phyloP scores from a whole-genome alignment of 129 eudicot species.

The Apium graveolens region DNA sequence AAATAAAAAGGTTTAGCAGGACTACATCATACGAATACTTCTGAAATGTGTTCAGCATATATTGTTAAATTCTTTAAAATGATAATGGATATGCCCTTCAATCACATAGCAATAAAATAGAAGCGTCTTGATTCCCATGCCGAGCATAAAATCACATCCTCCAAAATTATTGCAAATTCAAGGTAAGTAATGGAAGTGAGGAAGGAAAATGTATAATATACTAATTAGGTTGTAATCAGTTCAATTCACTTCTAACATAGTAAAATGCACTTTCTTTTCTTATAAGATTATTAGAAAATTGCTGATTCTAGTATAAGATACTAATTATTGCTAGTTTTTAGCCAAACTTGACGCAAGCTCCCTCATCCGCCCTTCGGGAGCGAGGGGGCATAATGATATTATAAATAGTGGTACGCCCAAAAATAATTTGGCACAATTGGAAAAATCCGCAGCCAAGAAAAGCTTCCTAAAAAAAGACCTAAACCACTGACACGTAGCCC shows the following conservation, averaged over 20 bases:
- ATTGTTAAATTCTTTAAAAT: not conserved
- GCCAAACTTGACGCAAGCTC: no score
- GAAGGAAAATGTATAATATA: not conserved
- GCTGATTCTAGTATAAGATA: not conserved
- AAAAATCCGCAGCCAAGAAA: no score
- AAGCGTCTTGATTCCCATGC: not conserved
- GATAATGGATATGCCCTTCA: not conserved
- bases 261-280: not conserved
- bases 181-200: not conserved
- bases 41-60: not conserved
- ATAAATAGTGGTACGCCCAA: no score
- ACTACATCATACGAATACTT: not conserved
- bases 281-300: not conserved
- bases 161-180: not conserved
- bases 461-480: no score
- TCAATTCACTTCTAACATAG: not conserved
- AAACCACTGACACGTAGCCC: no score
- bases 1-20: slow-evolving; percentile 16
- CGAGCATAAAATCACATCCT: not conserved
- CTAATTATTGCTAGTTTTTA: not conserved
- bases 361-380: no score
- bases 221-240: not conserved
- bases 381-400: no score
- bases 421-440: no score
- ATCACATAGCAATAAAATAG: not conserved